These are phyloP conservation scores for Ziziphus jujuba DNA, from an alignment of 306 rosid genomes.

Conservation along the genomic window DNA sequence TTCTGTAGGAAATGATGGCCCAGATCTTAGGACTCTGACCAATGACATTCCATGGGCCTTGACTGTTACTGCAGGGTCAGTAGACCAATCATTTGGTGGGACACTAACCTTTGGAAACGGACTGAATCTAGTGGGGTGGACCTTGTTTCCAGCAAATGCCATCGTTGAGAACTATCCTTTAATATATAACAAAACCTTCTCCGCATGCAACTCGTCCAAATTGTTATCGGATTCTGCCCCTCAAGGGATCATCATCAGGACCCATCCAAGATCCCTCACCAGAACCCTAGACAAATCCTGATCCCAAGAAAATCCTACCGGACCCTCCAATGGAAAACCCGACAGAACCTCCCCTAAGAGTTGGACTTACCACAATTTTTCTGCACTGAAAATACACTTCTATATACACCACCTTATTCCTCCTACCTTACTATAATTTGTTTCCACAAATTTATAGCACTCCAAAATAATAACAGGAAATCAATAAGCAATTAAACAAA, in stretches of 20 bases:
- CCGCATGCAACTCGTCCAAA: constrained; percentile 22
- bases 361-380: too few species aligned
- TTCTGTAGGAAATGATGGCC: constrained; percentile 28
- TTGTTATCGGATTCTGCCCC: background rate
- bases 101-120: constrained; percentile 28
- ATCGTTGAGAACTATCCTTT: constrained; percentile 5
- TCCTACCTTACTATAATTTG: too few species aligned
- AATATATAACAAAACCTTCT: constrained; percentile 19
- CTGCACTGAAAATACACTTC: too few species aligned
- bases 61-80: constrained; percentile 30
- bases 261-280: too few species aligned
- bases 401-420: too few species aligned
- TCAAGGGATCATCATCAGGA: constrained; percentile 19
- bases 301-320: too few species aligned
- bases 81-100: constrained; percentile 27
- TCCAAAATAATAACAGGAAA: too few species aligned
- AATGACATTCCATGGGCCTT: constrained; percentile 33
- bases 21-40: background rate
- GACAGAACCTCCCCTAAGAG: too few species aligned
- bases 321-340: too few species aligned
- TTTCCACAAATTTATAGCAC: too few species aligned
- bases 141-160: constrained; percentile 27
- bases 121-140: constrained; percentile 15
- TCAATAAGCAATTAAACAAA: too few species aligned
- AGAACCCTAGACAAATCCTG: too few species aligned